Evolutionary conservation across 192 early-diverging fungal species (phyloP).

Genomic region (Gaertneriomyces semiglobifer): DNA sequence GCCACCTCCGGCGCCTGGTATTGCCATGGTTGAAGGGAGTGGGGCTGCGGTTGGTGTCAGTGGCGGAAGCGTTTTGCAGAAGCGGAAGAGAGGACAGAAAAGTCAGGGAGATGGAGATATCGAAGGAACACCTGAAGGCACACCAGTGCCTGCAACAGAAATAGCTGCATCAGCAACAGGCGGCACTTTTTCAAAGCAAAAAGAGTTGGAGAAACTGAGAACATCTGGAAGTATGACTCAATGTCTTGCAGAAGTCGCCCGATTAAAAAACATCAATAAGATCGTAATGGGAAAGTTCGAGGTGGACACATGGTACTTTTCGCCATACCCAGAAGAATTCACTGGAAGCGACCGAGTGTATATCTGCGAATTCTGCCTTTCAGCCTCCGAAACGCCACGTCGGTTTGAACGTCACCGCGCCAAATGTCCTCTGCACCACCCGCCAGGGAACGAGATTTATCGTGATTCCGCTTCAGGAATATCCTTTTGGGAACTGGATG

Average conservation of each 20-base stretch:
- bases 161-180: conserved; percentile 1
- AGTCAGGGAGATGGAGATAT: not conserved
- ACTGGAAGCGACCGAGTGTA: conserved; percentile 73
- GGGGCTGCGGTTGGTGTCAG: conserved; percentile 9
- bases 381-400: conserved; percentile 68
- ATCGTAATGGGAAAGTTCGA: conserved; percentile 90
- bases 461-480: conserved; percentile 65
- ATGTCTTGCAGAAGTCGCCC: conserved; percentile 84
- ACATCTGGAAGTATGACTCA: conserved; percentile 96
- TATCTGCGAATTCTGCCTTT: conserved; percentile 96
- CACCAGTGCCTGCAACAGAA: conserved; percentile 8
- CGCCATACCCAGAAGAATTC: conserved; percentile 91
- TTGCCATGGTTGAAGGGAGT: conserved; percentile 23
- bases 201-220: conserved; percentile 93
- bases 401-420: conserved; percentile 77
- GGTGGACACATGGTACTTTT: conserved; percentile 98
- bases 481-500: conserved; percentile 98
- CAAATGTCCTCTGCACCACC: conserved; percentile 89
- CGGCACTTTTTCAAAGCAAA: conserved; percentile 78
- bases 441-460: conserved; percentile 99
- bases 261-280: conserved; percentile 91
- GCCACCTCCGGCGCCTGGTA: conserved; percentile 10
- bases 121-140: conserved; percentile 3
- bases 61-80: conserved; percentile 12
- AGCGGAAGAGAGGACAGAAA: conserved; percentile 13